Base-by-base conservation (phyloP, 1,284 basidiomycete species). In the Leccinum pachyderme region DNA sequence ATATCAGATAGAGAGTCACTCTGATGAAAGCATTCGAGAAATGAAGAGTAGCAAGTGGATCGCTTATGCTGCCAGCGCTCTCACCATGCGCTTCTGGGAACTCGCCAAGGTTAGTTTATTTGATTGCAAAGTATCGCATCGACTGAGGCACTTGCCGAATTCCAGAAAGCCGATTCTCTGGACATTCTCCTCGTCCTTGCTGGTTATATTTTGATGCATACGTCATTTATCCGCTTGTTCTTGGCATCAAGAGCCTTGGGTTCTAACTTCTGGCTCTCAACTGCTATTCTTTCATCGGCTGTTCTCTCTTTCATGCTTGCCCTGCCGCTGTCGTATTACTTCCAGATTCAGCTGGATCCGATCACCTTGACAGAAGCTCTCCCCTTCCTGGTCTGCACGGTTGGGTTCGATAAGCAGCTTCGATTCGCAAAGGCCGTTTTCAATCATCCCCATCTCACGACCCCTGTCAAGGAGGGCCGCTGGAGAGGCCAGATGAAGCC, bases 351-450 rank as follows among this genome's bases (percentile, higher is more conserved):
- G 7, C 88, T 99, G 63, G 95, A 99, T 72, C 93, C 93, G 2
- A 89, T 99, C 55, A 87, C 89, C 15, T 80, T 99, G 32, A 95
- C 93, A 13, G 97, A 99, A 72, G 95, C 96, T 0, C 81, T 99
- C 2, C 96, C 96, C 0, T 99, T 99, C 86, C 80, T 99, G 37
- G 95, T 99, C 44, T 97, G 97, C 72, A 96, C 93, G 1, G 88
- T 99, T 55, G 96, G 96, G 12, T 99, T 98, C 70, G 96, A 99
- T 75, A 99, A 99, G 74, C 96, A 95, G 0, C 89, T 95, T 57
- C 84, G 93, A 11, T 85, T 99, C 39, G 95, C 95, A 0, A 83
- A 89, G 27, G 91, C 95, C 9, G 91, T 98, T 31, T 93, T 98
- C 73, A 82, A 86, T 22, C 91, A 95, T 64, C 91, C 93, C 2